phyloP scores from a whole-genome alignment of 2,329 filamentous ascomycete species.

The Pseudogymnoascus sp. region DNA sequence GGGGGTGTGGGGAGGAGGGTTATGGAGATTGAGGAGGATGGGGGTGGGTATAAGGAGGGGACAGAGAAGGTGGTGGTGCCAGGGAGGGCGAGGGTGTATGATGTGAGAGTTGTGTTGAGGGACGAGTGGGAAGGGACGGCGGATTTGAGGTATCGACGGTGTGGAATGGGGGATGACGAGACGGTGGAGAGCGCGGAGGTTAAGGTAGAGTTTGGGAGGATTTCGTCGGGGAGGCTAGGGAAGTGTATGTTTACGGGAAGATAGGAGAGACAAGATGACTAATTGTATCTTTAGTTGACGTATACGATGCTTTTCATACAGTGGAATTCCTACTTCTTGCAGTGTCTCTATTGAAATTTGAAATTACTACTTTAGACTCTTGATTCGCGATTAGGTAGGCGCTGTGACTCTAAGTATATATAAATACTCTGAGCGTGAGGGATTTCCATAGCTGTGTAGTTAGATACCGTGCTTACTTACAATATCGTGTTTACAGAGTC shows the following conservation, averaged over 20 bases:
- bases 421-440: no score
- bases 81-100: not conserved
- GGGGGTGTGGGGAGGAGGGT: constrained; percentile 30
- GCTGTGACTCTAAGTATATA: no score
- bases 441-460: no score
- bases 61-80: not conserved
- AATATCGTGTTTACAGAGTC: no score
- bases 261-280: not conserved
- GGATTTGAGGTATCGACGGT: not conserved
- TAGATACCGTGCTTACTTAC: no score
- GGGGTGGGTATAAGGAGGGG: not conserved
- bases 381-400: no score
- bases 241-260: not conserved
- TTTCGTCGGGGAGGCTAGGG: not conserved
- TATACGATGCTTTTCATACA: no score
- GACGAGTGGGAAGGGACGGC: not conserved
- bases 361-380: no score
- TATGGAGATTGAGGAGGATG: constrained; percentile 31
- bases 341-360: no score
- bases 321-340: no score
- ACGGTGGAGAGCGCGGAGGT: not conserved
- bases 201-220: not conserved
- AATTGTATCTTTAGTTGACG: no score
- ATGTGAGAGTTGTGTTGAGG: not conserved
- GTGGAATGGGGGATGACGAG: not conserved